Conservation (phyloP, 768 basidiomycete species). For the Hemileccinum impolitum region DNA sequence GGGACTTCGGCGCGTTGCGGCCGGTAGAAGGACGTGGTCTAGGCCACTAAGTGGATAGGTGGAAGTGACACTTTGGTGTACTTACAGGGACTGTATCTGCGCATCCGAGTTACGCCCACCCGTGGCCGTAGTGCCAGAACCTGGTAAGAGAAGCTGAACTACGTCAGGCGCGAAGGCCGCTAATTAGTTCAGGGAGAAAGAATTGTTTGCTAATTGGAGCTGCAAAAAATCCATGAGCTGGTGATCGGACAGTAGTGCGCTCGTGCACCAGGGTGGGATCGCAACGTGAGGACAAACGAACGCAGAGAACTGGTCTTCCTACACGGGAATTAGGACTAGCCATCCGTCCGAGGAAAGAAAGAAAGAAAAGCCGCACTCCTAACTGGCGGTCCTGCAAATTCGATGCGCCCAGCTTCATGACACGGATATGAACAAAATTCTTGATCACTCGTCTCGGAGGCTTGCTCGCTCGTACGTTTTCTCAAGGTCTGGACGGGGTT, state of each 20-base stretch:
- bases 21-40: neutral
- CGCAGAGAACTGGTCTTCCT: neutral
- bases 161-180: constrained; percentile 7
- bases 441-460: constrained; percentile 4
- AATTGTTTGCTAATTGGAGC: constrained; percentile 7
- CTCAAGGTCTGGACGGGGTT: constrained; percentile 7
- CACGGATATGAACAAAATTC: constrained; percentile 23
- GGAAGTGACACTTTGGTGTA: neutral
- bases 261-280: no score
- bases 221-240: constrained; percentile 7
- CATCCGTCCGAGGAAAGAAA: constrained; percentile 6
- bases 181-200: constrained; percentile 11
- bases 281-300: no score
- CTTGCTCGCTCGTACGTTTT: neutral
- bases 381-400: constrained; percentile 3
- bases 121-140: neutral
- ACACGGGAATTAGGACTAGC: constrained; percentile 21
- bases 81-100: neutral
- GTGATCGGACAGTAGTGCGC: neutral
- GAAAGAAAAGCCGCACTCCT: constrained; percentile 10
- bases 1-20: neutral
- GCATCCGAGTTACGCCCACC: constrained; percentile 3
- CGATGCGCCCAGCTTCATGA: constrained; percentile 21
- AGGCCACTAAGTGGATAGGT: neutral
- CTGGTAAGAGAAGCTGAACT: neutral